phyloP scores from a whole-genome alignment of 768 basidiomycete species.

The Sistotremastrum niveocremeum region DNA sequence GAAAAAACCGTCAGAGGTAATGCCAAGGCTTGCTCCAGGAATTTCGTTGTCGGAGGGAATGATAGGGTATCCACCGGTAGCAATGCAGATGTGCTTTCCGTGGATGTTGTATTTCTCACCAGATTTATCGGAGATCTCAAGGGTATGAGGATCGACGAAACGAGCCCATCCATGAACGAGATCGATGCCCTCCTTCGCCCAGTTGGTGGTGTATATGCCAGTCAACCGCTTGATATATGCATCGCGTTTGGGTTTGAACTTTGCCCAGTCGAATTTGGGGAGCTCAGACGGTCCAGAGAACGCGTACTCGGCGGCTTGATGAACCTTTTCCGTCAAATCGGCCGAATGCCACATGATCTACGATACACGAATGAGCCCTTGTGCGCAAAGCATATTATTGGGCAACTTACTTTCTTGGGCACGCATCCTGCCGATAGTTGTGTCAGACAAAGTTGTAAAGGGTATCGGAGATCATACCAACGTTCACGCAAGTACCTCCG shows the following conservation, averaged over 20 bases:
- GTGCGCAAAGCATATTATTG: not conserved
- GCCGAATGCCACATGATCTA: slow-evolving; percentile 98
- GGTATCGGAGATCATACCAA: slow-evolving; percentile 43
- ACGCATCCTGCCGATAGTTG: slow-evolving; percentile 57
- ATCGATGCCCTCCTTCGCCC: slow-evolving; percentile 78
- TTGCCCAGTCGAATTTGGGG: slow-evolving; percentile 73
- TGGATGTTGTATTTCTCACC: slow-evolving; percentile 58
- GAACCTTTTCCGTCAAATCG: slow-evolving; percentile 75
- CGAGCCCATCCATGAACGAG: slow-evolving; percentile 68
- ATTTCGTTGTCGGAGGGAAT: slow-evolving; percentile 66
- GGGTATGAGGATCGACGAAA: slow-evolving; percentile 51
- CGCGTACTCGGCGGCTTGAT: slow-evolving; percentile 60
- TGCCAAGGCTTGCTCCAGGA: slow-evolving; percentile 84
- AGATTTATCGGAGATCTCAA: slow-evolving; percentile 62
- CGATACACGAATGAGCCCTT: not conserved
- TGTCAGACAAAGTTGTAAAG: slow-evolving; percentile 3
- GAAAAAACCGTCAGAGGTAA: slow-evolving; percentile 94
- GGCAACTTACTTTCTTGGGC: slow-evolving; percentile 70
- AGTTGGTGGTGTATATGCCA: slow-evolving; percentile 83
- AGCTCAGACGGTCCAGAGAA: slow-evolving; percentile 42
- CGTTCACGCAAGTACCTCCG: slow-evolving; percentile 97
- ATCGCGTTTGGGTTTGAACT: slow-evolving; percentile 89
- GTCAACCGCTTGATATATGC: slow-evolving; percentile 87
- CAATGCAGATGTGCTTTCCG: slow-evolving; percentile 68
- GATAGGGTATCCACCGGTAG: slow-evolving; percentile 77